These are phyloP conservation scores for Colletotrichum tabaci DNA, from an alignment of 2,329 filamentous ascomycete species.

Conservation along the genomic window DNA sequence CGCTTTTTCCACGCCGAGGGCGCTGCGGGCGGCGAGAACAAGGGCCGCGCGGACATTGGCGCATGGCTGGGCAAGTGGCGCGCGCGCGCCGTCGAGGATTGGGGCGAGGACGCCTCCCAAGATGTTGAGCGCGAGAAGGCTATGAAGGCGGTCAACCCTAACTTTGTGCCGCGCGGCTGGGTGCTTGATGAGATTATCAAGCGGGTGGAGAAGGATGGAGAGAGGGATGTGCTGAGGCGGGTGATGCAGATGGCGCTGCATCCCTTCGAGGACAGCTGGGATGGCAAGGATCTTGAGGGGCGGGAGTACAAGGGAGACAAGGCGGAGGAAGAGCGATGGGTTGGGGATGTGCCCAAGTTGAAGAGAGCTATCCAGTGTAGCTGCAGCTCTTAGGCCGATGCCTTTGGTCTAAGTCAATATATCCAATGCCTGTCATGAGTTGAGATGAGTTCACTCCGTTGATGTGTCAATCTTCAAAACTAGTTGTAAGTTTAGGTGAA, in stretches of 20 bases:
- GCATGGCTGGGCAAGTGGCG: slow-evolving; percentile 89
- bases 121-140: slow-evolving; percentile 76
- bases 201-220: slow-evolving; percentile 86
- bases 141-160: slow-evolving; percentile 93
- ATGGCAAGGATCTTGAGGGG: slow-evolving; percentile 63
- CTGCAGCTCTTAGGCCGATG: slow-evolving; percentile 80
- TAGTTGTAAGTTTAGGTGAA: no score
- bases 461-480: no score
- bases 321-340: slow-evolving; percentile 86
- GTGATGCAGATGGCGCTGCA: slow-evolving; percentile 87
- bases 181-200: slow-evolving; percentile 94
- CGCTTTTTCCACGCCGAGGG: slow-evolving; percentile 87
- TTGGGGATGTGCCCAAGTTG: slow-evolving; percentile 84
- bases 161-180: slow-evolving; percentile 92
- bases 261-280: slow-evolving; percentile 88
- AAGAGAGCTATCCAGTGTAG: slow-evolving; percentile 92
- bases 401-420: background rate
- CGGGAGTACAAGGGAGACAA: slow-evolving; percentile 70
- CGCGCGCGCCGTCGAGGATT: slow-evolving; percentile 80
- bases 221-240: slow-evolving; percentile 82
- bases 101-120: slow-evolving; percentile 67
- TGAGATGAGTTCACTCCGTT: background rate
- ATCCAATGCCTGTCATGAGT: background rate
- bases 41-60: slow-evolving; percentile 76
- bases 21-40: slow-evolving; percentile 73